Conservation (phyloP, 176 grass and related monocot species). For the Juncus inflexus region DNA sequence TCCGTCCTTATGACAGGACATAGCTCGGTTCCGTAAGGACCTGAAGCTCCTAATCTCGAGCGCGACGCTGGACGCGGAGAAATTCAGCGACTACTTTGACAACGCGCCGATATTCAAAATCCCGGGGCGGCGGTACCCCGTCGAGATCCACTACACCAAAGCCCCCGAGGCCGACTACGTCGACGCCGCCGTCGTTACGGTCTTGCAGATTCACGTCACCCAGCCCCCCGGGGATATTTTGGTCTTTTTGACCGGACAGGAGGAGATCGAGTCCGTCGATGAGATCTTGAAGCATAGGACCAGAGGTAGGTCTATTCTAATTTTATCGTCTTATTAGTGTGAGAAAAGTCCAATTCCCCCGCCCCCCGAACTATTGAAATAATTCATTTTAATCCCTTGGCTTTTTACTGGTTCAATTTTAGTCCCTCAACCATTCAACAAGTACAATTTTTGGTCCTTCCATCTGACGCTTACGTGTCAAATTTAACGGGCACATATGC, state of each 20-base stretch:
- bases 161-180: conserved; percentile 98
- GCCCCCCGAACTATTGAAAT: too few species aligned
- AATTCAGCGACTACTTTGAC: conserved; percentile 96
- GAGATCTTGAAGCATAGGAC: conserved; percentile 89
- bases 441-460: too few species aligned
- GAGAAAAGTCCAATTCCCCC: too few species aligned
- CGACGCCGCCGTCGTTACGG: conserved; percentile 87
- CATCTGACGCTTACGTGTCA: too few species aligned
- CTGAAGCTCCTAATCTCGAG: conserved; percentile 94
- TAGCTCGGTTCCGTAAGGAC: conserved; percentile 68
- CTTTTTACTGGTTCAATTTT: too few species aligned
- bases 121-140: conserved; percentile 74
- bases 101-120: conserved; percentile 87
- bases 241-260: conserved; percentile 85
- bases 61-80: conserved; percentile 90
- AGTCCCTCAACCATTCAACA: too few species aligned
- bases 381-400: too few species aligned
- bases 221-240: conserved; percentile 23
- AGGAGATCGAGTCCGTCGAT: conserved; percentile 95
- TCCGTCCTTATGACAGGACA: conserved; percentile 55
- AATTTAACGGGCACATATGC: too few species aligned
- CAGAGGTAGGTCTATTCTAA: conserved; percentile 14
- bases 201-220: conserved; percentile 90
- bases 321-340: too few species aligned
- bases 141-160: conserved; percentile 83